Percentiles rank a stretch among this genome's conserved stretches.
Evolutionary conservation across 2,329 filamentous ascomycete genomes (phyloP).

Genomic region (Aspergillus floridensis): DNA sequence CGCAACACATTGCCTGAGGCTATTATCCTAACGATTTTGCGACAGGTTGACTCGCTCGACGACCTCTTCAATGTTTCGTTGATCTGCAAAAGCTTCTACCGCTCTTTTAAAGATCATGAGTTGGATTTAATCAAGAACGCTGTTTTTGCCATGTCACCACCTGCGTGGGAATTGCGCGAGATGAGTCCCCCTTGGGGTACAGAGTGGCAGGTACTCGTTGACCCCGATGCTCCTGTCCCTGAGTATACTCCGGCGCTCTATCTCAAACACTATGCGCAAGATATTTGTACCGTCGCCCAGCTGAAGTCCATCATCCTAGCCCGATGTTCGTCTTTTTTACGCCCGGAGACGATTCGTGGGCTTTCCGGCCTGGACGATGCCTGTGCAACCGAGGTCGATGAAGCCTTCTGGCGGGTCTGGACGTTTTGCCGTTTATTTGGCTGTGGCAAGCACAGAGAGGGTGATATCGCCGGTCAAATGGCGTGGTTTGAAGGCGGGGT

Average conservation of each 20-base stretch:
- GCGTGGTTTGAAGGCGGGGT: slow-evolving; percentile 62
- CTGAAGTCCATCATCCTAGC: slow-evolving; percentile 57
- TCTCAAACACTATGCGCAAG: slow-evolving; percentile 50
- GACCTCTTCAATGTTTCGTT: slow-evolving; percentile 56
- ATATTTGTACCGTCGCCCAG: slow-evolving; percentile 53
- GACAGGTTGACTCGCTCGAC: slow-evolving; percentile 48
- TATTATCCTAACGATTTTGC: slow-evolving; percentile 54
- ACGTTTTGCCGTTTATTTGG: slow-evolving; percentile 65
- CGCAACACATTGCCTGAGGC: slow-evolving; percentile 46
- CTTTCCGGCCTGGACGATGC: slow-evolving; percentile 48
- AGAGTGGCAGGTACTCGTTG: slow-evolving; percentile 39
- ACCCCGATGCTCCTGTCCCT: slow-evolving; percentile 48
- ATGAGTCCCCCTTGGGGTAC: slow-evolving; percentile 53
- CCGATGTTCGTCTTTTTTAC: slow-evolving; percentile 56
- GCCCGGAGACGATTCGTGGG: slow-evolving; percentile 55
- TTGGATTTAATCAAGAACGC: slow-evolving; percentile 53
- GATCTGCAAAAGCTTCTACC: slow-evolving; percentile 57
- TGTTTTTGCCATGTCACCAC: slow-evolving; percentile 53
- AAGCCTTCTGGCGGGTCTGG: slow-evolving; percentile 65
- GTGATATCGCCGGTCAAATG: slow-evolving; percentile 58
- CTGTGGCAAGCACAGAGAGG: slow-evolving; percentile 55
- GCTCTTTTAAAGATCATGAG: slow-evolving; percentile 57
- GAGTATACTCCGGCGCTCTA: slow-evolving; percentile 56
- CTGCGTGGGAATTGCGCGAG: slow-evolving; percentile 61
- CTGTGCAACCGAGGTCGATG: slow-evolving; percentile 54